Evolutionary conservation across 495 filamentous ascomycete species (phyloP).

Genomic region (Collariella sp.): DNA sequence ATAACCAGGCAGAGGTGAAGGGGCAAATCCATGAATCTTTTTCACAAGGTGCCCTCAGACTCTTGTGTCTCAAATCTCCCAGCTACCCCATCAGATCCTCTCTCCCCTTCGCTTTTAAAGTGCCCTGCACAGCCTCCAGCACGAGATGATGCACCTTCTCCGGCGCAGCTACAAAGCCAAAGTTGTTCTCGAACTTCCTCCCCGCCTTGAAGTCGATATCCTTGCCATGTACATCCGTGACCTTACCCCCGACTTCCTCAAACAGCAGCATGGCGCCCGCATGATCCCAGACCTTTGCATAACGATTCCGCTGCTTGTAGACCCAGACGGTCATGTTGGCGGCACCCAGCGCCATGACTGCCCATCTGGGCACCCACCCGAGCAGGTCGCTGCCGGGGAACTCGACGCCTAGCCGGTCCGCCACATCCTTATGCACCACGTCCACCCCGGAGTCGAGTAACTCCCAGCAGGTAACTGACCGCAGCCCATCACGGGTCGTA

Average conservation of each 20-base stretch:
- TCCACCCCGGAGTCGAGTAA: slow-evolving; percentile 35
- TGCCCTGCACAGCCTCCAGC: slow-evolving; percentile 25
- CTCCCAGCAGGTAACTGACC: slow-evolving; percentile 33
- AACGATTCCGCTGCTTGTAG: slow-evolving; percentile 42
- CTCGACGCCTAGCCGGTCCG: slow-evolving; percentile 36
- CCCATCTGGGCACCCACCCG: slow-evolving; percentile 58
- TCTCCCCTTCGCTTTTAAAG: slow-evolving; percentile 23
- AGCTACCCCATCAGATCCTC: neutral
- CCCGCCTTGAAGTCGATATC: slow-evolving; percentile 40
- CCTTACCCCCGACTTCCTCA: slow-evolving; percentile 53
- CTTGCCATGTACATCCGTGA: slow-evolving; percentile 54
- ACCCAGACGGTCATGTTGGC: slow-evolving; percentile 56
- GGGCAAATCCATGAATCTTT: too few relatives aligned
- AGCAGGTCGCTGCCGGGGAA: slow-evolving; percentile 51
- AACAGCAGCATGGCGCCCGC: slow-evolving; percentile 60
- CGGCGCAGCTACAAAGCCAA: slow-evolving; percentile 42
- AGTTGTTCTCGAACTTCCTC: slow-evolving; percentile 40
- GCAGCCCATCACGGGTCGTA: slow-evolving; percentile 27
- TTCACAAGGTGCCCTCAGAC: too few relatives aligned
- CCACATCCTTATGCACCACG: slow-evolving; percentile 39
- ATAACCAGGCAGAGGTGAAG: too few relatives aligned
- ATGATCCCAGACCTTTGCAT: slow-evolving; percentile 66
- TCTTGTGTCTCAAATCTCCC: neutral
- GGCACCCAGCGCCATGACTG: slow-evolving; percentile 49
- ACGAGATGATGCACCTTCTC: slow-evolving; percentile 28